phyloP scores from a whole-genome alignment of 75 land plant species.

The Cunninghamia lanceolata region DNA sequence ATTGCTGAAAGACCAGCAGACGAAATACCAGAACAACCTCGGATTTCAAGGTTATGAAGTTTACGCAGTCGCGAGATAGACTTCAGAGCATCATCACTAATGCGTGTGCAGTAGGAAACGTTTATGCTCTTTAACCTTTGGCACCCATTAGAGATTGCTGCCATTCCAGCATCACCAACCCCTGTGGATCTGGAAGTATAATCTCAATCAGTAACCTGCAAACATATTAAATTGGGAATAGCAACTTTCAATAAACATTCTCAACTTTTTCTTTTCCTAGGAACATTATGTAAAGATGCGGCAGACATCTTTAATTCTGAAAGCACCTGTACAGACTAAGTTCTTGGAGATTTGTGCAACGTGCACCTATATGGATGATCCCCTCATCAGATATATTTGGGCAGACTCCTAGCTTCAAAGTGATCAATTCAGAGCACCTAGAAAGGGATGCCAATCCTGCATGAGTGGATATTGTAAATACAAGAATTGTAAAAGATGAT shows the following conservation, averaged over 20 bases:
- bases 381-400: slow-evolving; percentile 66
- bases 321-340: slow-evolving; percentile 85
- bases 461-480: slow-evolving; percentile 1
- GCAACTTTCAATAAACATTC: neutral
- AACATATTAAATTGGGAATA: neutral
- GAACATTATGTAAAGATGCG: neutral
- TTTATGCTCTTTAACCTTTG: slow-evolving; percentile 52
- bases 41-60: slow-evolving; percentile 65
- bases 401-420: slow-evolving; percentile 78
- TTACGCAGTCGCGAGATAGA: slow-evolving; percentile 54
- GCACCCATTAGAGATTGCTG: slow-evolving; percentile 68
- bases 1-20: slow-evolving; percentile 63
- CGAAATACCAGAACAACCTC: slow-evolving; percentile 69
- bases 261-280: neutral
- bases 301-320: neutral
- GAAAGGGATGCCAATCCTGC: slow-evolving; percentile 77
- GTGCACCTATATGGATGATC: slow-evolving; percentile 47
- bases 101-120: slow-evolving; percentile 67
- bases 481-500: slow-evolving; percentile 15
- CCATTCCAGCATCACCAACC: slow-evolving; percentile 64
- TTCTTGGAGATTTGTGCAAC: slow-evolving; percentile 63
- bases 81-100: slow-evolving; percentile 64
- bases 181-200: slow-evolving; percentile 51
- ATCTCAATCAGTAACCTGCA: neutral
- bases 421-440: slow-evolving; percentile 54